Percentiles rank a stretch among this genome's conserved stretches.
Conservation (phyloP, 2,329 filamentous ascomycete species). For the Cladophialophora yegresii region DNA sequence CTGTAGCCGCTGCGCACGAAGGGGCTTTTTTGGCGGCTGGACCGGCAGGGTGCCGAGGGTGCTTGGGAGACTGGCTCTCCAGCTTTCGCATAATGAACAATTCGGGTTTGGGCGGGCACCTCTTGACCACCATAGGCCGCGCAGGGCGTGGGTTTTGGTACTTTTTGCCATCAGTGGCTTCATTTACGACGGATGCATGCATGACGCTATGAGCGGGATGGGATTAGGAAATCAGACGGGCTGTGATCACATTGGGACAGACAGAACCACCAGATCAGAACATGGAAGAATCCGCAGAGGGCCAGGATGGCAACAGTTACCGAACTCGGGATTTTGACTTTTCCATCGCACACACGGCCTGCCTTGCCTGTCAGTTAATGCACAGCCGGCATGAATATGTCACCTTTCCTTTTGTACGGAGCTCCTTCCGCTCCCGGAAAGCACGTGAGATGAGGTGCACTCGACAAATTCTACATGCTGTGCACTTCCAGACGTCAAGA, state of each 20-base stretch:
- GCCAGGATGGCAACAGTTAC: neutral
- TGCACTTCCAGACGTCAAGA: neutral
- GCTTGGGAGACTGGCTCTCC: neutral
- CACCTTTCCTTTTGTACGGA: neutral
- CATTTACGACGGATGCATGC: conserved; percentile 13
- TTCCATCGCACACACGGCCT: neutral
- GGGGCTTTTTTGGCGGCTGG: neutral
- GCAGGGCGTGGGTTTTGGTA: neutral
- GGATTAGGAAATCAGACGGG: neutral
- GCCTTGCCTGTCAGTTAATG: neutral
- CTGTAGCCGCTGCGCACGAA: neutral
- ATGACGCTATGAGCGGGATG: conserved; percentile 6
- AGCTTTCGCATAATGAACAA: neutral
- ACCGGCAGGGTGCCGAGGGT: too few relatives aligned
- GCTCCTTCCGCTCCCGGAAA: neutral
- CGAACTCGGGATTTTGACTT: neutral
- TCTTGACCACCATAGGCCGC: neutral
- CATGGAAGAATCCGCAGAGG: neutral
- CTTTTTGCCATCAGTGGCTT: conserved; percentile 3
- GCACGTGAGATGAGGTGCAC: neutral
- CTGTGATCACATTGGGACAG: neutral
- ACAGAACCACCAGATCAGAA: neutral
- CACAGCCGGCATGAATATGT: neutral
- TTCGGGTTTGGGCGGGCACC: neutral
- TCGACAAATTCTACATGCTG: conserved; percentile 4